Percentiles rank a stretch among this genome's conserved stretches.
Evolutionary conservation across 345 rosid genomes (phyloP).

Genomic region (Pugionium dolabratum): DNA sequence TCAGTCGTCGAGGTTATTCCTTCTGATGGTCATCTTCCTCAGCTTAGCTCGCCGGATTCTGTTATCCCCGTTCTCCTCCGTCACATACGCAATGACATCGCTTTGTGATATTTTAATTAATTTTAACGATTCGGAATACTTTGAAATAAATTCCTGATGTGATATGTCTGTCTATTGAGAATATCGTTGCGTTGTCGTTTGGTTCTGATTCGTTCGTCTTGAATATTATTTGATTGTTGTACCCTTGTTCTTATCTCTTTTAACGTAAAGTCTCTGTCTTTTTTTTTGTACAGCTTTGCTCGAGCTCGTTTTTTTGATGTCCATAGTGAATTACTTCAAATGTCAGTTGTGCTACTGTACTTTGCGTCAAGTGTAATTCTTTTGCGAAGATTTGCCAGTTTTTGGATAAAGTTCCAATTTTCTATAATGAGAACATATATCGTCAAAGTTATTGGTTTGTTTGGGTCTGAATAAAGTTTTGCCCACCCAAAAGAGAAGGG

Average conservation of each 20-base stretch:
- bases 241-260: slow-evolving; percentile 23
- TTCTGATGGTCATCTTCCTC: slow-evolving; percentile 91
- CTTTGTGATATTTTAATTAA: slow-evolving; percentile 29
- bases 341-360: no score
- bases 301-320: slow-evolving; percentile 1
- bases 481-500: no score
- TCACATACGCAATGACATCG: slow-evolving; percentile 68
- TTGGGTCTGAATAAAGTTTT: no score
- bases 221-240: slow-evolving; percentile 3
- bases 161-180: slow-evolving; percentile 26
- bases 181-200: background rate
- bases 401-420: no score
- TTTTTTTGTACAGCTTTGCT: slow-evolving; percentile 28
- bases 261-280: slow-evolving; percentile 17
- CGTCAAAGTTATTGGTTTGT: no score
- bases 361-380: no score
- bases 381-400: no score
- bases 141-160: slow-evolving; percentile 14
- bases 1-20: slow-evolving; percentile 83
- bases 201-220: background rate
- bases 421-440: no score
- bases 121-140: background rate
- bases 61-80: slow-evolving; percentile 71
- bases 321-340: no score
- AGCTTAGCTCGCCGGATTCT: slow-evolving; percentile 84